Base-by-base conservation (phyloP, 2,329 filamentous ascomycete genomes). In the Penicillium expansum region DNA sequence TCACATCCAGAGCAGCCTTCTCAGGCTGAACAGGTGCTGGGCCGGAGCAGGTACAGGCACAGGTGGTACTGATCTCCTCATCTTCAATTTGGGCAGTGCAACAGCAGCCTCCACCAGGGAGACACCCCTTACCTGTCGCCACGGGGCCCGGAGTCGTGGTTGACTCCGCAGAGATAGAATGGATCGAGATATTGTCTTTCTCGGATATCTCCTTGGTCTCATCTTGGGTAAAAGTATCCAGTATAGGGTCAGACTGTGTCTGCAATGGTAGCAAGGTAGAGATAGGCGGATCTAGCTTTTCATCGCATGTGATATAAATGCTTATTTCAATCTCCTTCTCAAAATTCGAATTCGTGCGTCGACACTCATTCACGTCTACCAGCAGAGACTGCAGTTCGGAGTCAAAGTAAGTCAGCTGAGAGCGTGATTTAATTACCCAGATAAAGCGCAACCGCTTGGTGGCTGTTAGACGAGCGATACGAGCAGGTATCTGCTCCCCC, bases 341-440 rank as follows among this genome's bases (percentile, higher is more conserved):
- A 20, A 69, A 67, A 11, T 71, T 66, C 1, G 59, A 66, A 47
- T 61, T 67, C 39, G 53, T 67, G 49, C 41, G 70, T 62, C 56
- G 76, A 67, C 56, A 72, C 20, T 58, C 60, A 24, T 77, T 66
- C 35, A 80, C 74, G 43, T 83, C 78, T 3, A 70, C 62, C 14
- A 77, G 63, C 3, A 80, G 74, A 9, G 74, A 67, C 1, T 77
- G 75, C 1, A 87, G 72, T 62, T 85, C 79, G 3, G 71, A 64
- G 1, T 76, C 71, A 57, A 86, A 83, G 79, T 83, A 86, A 14
- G 69, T 73, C 3, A 84, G 66, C 45, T 83, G 80, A 1, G 75
- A 74, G 4, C 74, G 76, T n/a, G 79, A 78, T 64, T 83, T 85
- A 52, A 86, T 77, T 6, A 85, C 79, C 84, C 84, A 86, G 10